A percentile compares a stretch with the other conserved stretches of the same genome.
These are phyloP conservation scores for Chenopodium quinoa DNA, from an alignment of 148 eudicot genomes.

Conservation along the genomic window DNA sequence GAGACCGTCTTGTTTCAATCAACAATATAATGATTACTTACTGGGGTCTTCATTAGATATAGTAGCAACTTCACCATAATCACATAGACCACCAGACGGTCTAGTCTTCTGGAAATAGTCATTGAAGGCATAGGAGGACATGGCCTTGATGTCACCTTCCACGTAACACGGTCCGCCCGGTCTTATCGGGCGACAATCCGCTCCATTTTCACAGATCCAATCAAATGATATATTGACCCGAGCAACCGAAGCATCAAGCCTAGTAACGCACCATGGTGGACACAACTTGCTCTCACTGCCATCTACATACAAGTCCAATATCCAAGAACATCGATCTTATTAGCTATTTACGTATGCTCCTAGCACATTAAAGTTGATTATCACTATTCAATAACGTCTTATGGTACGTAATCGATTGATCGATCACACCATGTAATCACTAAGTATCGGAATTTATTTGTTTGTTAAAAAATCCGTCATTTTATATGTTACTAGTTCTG, in stretches of 20 bases:
- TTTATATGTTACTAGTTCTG: too few species aligned
- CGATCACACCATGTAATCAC: too few species aligned
- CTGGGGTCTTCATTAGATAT: constrained; percentile 16
- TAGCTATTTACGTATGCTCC: too few species aligned
- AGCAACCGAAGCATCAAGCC: background rate
- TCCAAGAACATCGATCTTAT: too few species aligned
- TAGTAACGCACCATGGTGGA: constrained; percentile 23
- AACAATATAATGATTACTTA: background rate
- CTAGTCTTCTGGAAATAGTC: constrained; percentile 23
- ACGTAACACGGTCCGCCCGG: constrained; percentile 12
- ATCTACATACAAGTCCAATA: background rate
- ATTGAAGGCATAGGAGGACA: constrained; percentile 23
- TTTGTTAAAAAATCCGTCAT: too few species aligned
- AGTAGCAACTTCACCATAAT: constrained; percentile 1
- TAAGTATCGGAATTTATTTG: too few species aligned
- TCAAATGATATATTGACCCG: constrained; percentile 3
- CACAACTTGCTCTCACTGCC: constrained; percentile 4
- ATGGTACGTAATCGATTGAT: too few species aligned
- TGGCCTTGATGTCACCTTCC: constrained; percentile 10
- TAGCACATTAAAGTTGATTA: too few species aligned
- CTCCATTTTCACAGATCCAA: constrained; percentile 21
- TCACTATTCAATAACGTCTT: too few species aligned
- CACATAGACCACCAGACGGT: constrained; percentile 9
- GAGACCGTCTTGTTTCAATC: too few species aligned
- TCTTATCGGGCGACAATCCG: constrained; percentile 23